These are phyloP conservation scores for Vigna nakashimae DNA, from an alignment of 306 rosid species.

Conservation along the genomic window DNA sequence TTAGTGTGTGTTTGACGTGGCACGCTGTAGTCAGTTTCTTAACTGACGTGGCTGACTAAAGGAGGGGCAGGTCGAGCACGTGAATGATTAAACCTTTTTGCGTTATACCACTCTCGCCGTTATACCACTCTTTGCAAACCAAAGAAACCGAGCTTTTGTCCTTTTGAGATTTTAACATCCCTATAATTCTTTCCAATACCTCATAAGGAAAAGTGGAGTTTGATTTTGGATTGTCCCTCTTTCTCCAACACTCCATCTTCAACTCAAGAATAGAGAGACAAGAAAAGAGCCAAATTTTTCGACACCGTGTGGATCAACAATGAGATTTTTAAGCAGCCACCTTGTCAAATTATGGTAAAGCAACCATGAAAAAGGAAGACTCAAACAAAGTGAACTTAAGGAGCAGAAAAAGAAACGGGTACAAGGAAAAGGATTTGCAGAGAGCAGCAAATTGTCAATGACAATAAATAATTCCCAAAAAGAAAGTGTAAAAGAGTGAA, in stretches of 20 bases:
- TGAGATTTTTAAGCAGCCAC: conserved; percentile 35
- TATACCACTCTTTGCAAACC: conserved; percentile 84
- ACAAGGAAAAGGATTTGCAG: conserved; percentile 18
- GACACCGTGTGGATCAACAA: conserved; percentile 33
- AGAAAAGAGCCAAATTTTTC: conserved; percentile 6
- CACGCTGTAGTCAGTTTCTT: too few relatives aligned
- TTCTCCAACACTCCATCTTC: conserved; percentile 57
- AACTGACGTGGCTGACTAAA: too few relatives aligned
- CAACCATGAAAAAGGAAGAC: background rate
- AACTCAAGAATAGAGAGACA: background rate
- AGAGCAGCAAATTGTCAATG: background rate
- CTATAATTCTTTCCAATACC: conserved; percentile 65
- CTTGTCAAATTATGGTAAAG: conserved; percentile 5
- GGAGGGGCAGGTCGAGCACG: too few relatives aligned
- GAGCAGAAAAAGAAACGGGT: background rate
- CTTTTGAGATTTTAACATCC: conserved; percentile 59
- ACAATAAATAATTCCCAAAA: background rate
- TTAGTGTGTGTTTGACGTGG: too few relatives aligned
- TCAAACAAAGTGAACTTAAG: conserved; percentile 13
- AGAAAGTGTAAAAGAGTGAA: background rate
- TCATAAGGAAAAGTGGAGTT: conserved; percentile 67
- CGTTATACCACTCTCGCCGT: conserved; percentile 60
- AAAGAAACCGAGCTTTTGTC: conserved; percentile 69
- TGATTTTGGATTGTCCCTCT: conserved; percentile 48
- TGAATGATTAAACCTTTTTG: too few relatives aligned